A percentile compares a stretch with the other conserved stretches of the same genome.
phyloP scores from a whole-genome alignment of 2,329 filamentous ascomycete species.

The Diaporthe citriasiana region DNA sequence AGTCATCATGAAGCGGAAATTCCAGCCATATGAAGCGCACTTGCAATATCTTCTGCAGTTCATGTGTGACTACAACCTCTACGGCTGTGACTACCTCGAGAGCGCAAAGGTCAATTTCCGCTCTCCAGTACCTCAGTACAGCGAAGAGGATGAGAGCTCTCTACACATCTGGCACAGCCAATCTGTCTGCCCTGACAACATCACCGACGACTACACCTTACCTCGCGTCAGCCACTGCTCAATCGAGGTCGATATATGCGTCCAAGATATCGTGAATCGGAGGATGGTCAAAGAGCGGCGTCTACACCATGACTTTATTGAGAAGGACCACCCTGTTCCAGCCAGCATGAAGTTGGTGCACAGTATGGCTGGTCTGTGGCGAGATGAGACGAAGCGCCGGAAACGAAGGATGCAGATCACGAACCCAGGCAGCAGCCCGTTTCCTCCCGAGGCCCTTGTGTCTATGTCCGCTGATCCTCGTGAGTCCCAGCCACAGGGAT shows the following conservation, averaged over 20 bases:
- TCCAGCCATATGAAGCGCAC: conserved; percentile 96
- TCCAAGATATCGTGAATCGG: conserved; percentile 89
- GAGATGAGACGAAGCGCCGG: conserved; percentile 85
- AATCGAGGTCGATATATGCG: conserved; percentile 90
- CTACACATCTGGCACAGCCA: conserved; percentile 84
- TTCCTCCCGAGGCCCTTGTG: conserved; percentile 83
- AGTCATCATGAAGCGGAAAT: conserved; percentile 83
- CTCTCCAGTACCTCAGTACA: conserved; percentile 78
- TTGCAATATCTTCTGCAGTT: conserved; percentile 94
- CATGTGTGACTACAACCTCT: conserved; percentile 98
- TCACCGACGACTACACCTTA: conserved; percentile 74
- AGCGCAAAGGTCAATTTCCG: conserved; percentile 80
- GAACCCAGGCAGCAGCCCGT: conserved; percentile 79
- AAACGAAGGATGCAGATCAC: conserved; percentile 78
- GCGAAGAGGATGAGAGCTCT: conserved; percentile 69
- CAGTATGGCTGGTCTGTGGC: conserved; percentile 95
- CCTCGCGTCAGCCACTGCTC: conserved; percentile 89
- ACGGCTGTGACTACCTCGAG: conserved; percentile 90
- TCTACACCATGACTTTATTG: conserved; percentile 89
- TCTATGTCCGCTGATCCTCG: conserved; percentile 90
- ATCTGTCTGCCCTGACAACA: conserved; percentile 71
- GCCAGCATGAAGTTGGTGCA: conserved; percentile 84
- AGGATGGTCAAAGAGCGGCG: conserved; percentile 79
- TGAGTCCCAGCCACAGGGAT: conserved; percentile 79
- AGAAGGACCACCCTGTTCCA: conserved; percentile 74